phyloP scores from a whole-genome alignment of 257 asterid species.

The Ophiorrhiza pumila region DNA sequence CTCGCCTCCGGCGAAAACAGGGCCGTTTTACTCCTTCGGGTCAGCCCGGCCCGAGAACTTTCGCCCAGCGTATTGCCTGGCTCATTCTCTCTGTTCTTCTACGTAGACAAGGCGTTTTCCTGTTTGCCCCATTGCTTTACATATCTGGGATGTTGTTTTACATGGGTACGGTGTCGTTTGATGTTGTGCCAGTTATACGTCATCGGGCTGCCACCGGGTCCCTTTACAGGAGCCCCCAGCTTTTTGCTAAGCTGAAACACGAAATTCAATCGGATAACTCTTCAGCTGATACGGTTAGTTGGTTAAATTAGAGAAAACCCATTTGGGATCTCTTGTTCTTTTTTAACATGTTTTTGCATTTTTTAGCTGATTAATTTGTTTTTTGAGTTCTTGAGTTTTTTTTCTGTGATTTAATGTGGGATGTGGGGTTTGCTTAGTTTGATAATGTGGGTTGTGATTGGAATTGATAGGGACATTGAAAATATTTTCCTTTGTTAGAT shows the following conservation, averaged over 20 bases:
- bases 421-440: neutral
- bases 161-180: conserved; percentile 94
- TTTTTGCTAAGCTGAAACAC: conserved; percentile 58
- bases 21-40: conserved; percentile 38
- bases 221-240: conserved; percentile 81
- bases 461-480: conserved; percentile 10
- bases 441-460: neutral
- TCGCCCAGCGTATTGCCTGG: conserved; percentile 68
- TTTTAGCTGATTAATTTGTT: neutral
- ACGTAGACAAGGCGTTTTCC: conserved; percentile 82
- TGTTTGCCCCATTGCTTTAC: conserved; percentile 81
- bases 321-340: conserved; percentile 5
- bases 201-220: conserved; percentile 76
- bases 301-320: neutral
- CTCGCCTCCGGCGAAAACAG: conserved; percentile 40
- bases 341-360: neutral
- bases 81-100: conserved; percentile 56
- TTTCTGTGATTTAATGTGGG: neutral
- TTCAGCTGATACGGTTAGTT: conserved; percentile 81
- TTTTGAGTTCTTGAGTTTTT: neutral
- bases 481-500: neutral
- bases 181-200: conserved; percentile 53
- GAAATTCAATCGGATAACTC: conserved; percentile 82
- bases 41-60: conserved; percentile 47
- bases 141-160: conserved; percentile 83